These are phyloP conservation scores for Dendrobium catenatum DNA, from an alignment of 106 monocot species.

Conservation along the genomic window DNA sequence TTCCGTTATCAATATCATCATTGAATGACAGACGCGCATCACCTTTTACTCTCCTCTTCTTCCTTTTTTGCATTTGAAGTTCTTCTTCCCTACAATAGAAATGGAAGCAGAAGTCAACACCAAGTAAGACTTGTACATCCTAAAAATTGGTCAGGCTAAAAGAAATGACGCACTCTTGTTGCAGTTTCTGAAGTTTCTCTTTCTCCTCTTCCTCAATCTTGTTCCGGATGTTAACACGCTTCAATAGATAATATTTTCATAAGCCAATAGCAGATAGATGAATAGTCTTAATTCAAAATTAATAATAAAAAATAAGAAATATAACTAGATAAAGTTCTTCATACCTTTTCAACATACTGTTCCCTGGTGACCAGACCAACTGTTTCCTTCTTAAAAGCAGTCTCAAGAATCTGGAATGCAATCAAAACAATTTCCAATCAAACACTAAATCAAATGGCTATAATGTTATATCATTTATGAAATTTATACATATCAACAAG, in stretches of 20 bases:
- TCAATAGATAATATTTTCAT: constrained; percentile 6
- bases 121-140: not conserved
- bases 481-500: not conserved
- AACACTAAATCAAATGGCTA: not conserved
- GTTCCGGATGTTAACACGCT: constrained; percentile 94
- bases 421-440: not conserved
- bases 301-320: not conserved
- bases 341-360: constrained; percentile 98
- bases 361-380: constrained; percentile 96
- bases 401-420: constrained; percentile 77
- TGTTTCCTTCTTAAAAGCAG: constrained; percentile 99
- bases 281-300: not conserved
- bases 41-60: constrained; percentile 73
- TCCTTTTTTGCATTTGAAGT: constrained; percentile 77
- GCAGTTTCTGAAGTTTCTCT: constrained; percentile 91
- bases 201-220: constrained; percentile 99
- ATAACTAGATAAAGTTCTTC: not conserved
- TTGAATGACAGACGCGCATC: constrained; percentile 79
- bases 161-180: constrained; percentile 65
- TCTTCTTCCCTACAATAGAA: constrained; percentile 73
- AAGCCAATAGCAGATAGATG: not conserved
- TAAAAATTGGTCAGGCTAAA: not conserved
- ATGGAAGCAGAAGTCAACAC: not conserved
- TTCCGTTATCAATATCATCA: constrained; percentile 87
- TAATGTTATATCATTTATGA: not conserved